Conservation (phyloP, 805 yeast genomes). For the Candida endomychidarum region DNA sequence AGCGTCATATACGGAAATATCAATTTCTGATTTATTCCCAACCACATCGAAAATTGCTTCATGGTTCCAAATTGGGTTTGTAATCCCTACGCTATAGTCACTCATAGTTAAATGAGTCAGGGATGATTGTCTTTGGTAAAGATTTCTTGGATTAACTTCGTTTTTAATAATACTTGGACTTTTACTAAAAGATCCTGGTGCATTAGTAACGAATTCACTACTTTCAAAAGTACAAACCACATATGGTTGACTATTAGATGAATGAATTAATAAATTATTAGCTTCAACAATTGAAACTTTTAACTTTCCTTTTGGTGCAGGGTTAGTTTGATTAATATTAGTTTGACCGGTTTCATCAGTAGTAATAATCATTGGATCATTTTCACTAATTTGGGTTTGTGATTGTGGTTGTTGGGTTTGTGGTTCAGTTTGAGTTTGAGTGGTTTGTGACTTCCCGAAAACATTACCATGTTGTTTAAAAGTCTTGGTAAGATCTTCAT, state of each 20-base stretch:
- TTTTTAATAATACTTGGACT: slow-evolving; percentile 9
- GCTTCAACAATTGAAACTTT: slow-evolving; percentile 83
- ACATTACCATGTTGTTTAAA: slow-evolving; percentile 8
- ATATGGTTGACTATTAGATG: slow-evolving; percentile 68
- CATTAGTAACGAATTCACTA: slow-evolving; percentile 84
- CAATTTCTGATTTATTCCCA: slow-evolving; percentile 79
- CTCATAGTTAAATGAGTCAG: slow-evolving; percentile 30
- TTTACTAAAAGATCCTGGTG: slow-evolving; percentile 55
- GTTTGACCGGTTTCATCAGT: slow-evolving; percentile 42
- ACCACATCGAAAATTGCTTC: slow-evolving; percentile 91
- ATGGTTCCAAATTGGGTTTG: slow-evolving; percentile 88
- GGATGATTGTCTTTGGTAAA: slow-evolving; percentile 40
- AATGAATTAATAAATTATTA: slow-evolving; percentile 56
- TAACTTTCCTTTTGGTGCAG: slow-evolving; percentile 75
- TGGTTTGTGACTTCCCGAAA: background rate
- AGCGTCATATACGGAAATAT: slow-evolving; percentile 88
- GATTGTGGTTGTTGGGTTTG: background rate
- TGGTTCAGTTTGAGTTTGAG: background rate
- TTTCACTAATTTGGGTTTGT: background rate
- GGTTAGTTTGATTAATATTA: slow-evolving; percentile 22
- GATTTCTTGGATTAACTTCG: slow-evolving; percentile 24
- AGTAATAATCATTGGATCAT: slow-evolving; percentile 33
- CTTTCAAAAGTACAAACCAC: slow-evolving; percentile 91
- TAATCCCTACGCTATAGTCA: slow-evolving; percentile 21
- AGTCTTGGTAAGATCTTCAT: slow-evolving; percentile 10